Evolutionary conservation across 148 eudicot genomes (phyloP).

Genomic region (Oxyria digyna): DNA sequence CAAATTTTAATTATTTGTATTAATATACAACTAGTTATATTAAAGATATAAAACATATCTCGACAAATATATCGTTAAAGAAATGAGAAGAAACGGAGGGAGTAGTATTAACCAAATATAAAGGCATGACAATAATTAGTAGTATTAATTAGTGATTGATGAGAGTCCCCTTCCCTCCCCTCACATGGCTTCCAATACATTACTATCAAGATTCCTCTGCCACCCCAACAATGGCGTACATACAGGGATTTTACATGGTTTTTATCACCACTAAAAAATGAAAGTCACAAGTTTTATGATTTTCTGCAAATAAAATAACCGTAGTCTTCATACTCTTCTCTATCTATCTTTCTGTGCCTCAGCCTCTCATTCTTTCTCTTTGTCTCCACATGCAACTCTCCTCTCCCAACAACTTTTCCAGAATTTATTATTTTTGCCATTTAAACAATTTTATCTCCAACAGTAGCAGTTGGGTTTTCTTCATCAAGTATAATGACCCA

Average conservation of each 20-base stretch:
- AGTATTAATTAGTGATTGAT: background rate
- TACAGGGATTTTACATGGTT: background rate
- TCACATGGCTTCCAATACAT: slow-evolving; percentile 4
- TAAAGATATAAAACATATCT: too few species aligned
- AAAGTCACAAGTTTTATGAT: background rate
- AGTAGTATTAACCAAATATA: background rate
- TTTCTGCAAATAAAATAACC: background rate
- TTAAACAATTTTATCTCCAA: background rate
- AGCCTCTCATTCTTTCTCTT: background rate
- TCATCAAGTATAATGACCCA: background rate
- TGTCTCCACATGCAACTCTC: slow-evolving; percentile 22
- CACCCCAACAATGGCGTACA: slow-evolving; percentile 9
- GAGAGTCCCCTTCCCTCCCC: background rate
- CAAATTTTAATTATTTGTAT: too few species aligned
- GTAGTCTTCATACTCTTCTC: background rate
- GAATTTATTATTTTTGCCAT: background rate
- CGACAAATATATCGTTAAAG: too few species aligned
- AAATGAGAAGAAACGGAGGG: too few species aligned
- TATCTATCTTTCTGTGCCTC: slow-evolving; percentile 2
- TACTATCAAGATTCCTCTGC: background rate
- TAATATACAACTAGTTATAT: too few species aligned
- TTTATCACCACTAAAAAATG: background rate
- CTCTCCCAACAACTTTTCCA: slow-evolving; percentile 8
- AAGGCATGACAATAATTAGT: background rate
- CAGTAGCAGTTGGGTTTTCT: background rate